These are phyloP conservation scores for Corymbia calophylla DNA, from an alignment of 441 rosid genomes.

Conservation along the genomic window DNA sequence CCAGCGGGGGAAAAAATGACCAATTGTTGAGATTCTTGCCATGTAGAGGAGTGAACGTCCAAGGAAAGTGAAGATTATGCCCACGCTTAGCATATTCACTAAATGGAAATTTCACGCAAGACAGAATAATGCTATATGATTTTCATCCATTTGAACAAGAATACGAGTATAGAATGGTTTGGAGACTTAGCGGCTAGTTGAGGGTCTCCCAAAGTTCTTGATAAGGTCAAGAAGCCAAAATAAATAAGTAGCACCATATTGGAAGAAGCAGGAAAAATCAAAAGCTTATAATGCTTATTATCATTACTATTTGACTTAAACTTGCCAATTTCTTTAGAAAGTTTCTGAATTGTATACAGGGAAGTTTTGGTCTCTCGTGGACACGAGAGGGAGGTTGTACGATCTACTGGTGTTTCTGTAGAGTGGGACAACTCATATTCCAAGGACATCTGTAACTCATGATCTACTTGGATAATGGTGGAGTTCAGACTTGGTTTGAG, in stretches of 20 bases:
- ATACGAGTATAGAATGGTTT: neutral
- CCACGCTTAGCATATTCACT: neutral
- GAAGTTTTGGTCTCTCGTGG: neutral
- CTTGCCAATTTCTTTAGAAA: neutral
- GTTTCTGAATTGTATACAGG: neutral
- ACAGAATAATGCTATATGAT: too few species aligned
- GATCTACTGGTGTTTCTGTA: neutral
- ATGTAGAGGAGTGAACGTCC: neutral
- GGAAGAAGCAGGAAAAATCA: neutral
- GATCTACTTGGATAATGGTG: neutral
- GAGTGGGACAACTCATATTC: neutral
- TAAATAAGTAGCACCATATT: neutral
- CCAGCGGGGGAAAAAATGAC: too few species aligned
- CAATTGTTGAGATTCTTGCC: neutral
- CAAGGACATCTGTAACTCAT: neutral
- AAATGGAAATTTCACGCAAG: neutral
- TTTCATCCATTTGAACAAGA: neutral
- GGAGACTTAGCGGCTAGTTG: neutral
- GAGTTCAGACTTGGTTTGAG: neutral
- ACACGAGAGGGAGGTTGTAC: neutral
- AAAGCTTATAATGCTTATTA: neutral
- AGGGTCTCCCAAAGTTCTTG: neutral
- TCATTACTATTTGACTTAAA: neutral
- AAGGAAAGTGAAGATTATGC: too few species aligned
- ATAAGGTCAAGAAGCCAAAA: neutral